Conservation (phyloP, 257 asterid species). For the Cordia subcordata region DNA sequence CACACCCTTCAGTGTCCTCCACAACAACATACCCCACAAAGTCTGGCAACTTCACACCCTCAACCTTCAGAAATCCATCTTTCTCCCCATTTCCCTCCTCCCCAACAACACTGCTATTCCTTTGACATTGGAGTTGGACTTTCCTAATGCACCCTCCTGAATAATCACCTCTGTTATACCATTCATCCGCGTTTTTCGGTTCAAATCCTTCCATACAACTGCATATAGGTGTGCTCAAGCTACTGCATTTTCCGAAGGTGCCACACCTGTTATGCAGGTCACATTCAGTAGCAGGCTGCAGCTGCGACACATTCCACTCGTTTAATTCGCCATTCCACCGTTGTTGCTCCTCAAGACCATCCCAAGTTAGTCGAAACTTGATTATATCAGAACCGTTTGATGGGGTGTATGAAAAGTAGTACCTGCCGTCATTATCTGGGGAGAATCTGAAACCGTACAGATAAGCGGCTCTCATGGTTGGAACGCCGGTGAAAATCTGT, state of each 20-base stretch:
- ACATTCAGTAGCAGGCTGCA: conserved; percentile 45
- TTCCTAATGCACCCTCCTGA: conserved; percentile 63
- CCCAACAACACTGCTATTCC: not conserved
- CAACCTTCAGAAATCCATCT: conserved; percentile 36
- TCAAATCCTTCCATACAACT: conserved; percentile 52
- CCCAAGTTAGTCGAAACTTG: conserved; percentile 32
- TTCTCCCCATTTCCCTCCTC: conserved; percentile 7
- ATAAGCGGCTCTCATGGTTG: conserved; percentile 20
- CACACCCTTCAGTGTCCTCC: conserved; percentile 28
- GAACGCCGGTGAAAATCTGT: conserved; percentile 42
- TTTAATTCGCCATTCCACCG: conserved; percentile 28
- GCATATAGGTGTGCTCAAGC: conserved; percentile 24
- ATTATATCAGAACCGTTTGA: conserved; percentile 25
- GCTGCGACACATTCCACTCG: conserved; percentile 40
- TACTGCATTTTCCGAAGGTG: conserved; percentile 42
- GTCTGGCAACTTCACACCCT: conserved; percentile 65
- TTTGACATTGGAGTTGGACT: conserved; percentile 30
- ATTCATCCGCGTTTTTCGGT: conserved; percentile 33
- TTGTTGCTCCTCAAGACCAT: conserved; percentile 46
- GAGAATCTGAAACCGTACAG: conserved; percentile 42
- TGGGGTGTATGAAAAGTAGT: conserved; percentile 31
- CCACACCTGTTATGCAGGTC: conserved; percentile 62
- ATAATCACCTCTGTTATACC: conserved; percentile 53
- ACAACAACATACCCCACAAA: conserved; percentile 34
- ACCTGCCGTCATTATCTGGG: conserved; percentile 17